These are phyloP conservation scores for Simplicillium aogashimaense DNA, from an alignment of 2,329 filamentous ascomycete genomes.

Conservation along the genomic window DNA sequence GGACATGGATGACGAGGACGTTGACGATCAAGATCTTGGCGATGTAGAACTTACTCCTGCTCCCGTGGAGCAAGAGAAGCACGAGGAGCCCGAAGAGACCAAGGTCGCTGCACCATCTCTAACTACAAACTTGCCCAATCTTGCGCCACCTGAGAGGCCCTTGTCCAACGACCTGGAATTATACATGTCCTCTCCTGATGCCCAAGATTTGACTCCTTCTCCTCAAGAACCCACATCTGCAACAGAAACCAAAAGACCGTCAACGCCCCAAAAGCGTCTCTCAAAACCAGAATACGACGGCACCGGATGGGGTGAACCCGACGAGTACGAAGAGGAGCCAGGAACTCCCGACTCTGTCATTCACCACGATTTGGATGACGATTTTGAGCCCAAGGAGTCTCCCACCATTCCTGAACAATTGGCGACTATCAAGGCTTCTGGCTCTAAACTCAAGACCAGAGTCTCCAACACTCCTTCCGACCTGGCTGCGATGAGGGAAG, in stretches of 20 bases:
- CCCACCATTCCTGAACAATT: constrained; percentile 68
- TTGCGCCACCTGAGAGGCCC: too few relatives aligned
- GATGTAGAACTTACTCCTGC: constrained; percentile 25
- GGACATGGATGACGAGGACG: constrained; percentile 39
- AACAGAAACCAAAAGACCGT: constrained; percentile 22
- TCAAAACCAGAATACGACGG: constrained; percentile 57
- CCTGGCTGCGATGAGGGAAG: constrained; percentile 72
- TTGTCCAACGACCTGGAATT: too few relatives aligned
- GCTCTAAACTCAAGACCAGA: constrained; percentile 79
- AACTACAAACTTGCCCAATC: too few relatives aligned
- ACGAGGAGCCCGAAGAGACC: constrained; percentile 20
- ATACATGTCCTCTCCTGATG: not conserved
- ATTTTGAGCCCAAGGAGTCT: constrained; percentile 34
- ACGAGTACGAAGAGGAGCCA: constrained; percentile 48
- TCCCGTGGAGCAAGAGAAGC: constrained; percentile 23
- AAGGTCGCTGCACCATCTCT: constrained; percentile 9
- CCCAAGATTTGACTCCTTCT: not conserved
- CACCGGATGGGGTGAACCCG: constrained; percentile 47
- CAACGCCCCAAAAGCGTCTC: constrained; percentile 37
- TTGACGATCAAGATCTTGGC: constrained; percentile 47
- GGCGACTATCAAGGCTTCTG: constrained; percentile 82
- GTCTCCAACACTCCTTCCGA: constrained; percentile 83
- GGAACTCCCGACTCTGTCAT: constrained; percentile 86
- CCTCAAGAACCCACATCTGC: not conserved
- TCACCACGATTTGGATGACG: constrained; percentile 52